Conservation (phyloP, 2,329 filamentous ascomycete genomes). For the Fusarium luffae region DNA sequence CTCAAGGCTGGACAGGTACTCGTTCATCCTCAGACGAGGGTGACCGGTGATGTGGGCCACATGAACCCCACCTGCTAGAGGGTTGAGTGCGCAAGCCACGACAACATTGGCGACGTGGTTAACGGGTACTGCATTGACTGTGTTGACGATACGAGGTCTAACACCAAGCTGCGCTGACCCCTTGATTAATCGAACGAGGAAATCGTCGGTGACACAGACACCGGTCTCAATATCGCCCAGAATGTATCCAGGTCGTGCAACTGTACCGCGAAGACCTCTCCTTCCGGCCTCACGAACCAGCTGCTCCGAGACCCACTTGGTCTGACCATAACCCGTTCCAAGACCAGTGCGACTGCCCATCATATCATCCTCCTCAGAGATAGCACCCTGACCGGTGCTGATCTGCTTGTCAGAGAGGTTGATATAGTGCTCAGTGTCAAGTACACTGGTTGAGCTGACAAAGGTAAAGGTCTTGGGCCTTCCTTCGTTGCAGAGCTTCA, state of each 20-base stretch:
- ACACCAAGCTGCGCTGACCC: conserved; percentile 83
- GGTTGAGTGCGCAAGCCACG: conserved; percentile 75
- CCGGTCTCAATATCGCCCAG: conserved; percentile 78
- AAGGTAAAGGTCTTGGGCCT: conserved; percentile 83
- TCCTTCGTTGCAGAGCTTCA: conserved; percentile 79
- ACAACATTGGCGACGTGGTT: conserved; percentile 85
- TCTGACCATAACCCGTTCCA: conserved; percentile 89
- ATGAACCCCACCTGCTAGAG: conserved; percentile 62
- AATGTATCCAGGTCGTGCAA: conserved; percentile 88
- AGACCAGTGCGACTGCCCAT: conserved; percentile 80
- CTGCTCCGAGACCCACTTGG: conserved; percentile 82
- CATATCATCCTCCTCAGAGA: conserved; percentile 70
- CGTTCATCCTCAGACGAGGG: conserved; percentile 80
- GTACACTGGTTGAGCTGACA: conserved; percentile 79
- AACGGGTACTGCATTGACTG: conserved; percentile 90
- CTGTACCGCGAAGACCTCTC: conserved; percentile 78
- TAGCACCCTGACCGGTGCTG: conserved; percentile 66
- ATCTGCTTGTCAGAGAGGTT: conserved; percentile 68
- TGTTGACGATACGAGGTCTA: conserved; percentile 83
- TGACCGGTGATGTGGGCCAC: conserved; percentile 84
- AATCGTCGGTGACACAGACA: conserved; percentile 85
- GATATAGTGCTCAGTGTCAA: conserved; percentile 86
- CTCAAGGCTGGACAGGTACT: conserved; percentile 77
- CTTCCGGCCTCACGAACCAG: conserved; percentile 82
- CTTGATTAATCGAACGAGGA: conserved; percentile 86